Evolutionary conservation across 164 flowering plant species (phyloP).

Genomic region (Vitis riparia): DNA sequence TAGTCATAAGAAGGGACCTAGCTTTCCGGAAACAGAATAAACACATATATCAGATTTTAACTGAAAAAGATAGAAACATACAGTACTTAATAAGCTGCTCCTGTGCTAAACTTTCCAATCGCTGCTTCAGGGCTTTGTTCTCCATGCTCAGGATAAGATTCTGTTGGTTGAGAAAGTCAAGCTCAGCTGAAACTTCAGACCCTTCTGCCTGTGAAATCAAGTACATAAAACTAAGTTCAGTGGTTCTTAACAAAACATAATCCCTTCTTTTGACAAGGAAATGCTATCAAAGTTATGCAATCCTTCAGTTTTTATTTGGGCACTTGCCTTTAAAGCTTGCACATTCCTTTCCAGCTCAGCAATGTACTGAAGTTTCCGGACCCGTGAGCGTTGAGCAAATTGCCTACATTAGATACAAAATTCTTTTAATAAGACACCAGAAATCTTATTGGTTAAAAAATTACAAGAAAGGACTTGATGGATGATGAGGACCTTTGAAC

Average conservation of each 20-base stretch:
- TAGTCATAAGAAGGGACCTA: no score
- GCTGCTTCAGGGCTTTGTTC: slow-evolving; percentile 89
- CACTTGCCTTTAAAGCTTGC: slow-evolving; percentile 75
- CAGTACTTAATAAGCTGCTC: slow-evolving; percentile 83
- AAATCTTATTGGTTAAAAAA: no score
- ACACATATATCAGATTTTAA: neutral
- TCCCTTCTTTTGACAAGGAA: neutral
- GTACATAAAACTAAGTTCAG: slow-evolving; percentile 9
- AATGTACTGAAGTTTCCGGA: slow-evolving; percentile 95
- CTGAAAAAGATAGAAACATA: slow-evolving; percentile 39
- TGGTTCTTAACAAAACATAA: neutral
- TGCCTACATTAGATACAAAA: slow-evolving; percentile 53
- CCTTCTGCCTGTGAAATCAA: slow-evolving; percentile 72
- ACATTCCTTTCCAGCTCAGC: slow-evolving; percentile 92
- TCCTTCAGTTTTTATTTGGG: neutral
- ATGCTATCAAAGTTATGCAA: neutral
- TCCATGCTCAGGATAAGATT: slow-evolving; percentile 83
- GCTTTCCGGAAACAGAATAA: neutral
- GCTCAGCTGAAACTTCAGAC: slow-evolving; percentile 83
- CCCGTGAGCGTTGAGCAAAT: slow-evolving; percentile 95
- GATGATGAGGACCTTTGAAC: no score
- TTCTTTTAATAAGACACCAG: neutral
- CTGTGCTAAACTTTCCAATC: slow-evolving; percentile 78
- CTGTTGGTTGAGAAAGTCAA: slow-evolving; percentile 82
- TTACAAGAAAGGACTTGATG: no score